Evolutionary conservation across 176 grass and related monocot genomes (phyloP), one percentile per base, ranked within the genome.

Genomic region (Carex myosuroides): DNA sequence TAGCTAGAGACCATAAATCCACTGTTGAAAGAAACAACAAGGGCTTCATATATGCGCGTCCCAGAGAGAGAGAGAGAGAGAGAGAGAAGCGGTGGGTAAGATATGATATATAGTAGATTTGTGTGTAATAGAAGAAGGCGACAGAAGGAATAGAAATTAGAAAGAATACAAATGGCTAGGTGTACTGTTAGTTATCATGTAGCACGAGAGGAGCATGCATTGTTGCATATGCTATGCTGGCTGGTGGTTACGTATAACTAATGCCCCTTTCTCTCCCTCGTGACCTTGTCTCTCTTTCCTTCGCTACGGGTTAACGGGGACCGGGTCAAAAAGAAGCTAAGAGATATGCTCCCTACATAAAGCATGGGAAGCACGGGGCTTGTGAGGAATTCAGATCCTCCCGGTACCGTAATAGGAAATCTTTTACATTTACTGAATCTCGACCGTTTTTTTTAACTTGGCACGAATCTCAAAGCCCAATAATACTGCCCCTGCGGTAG

Each of bases 131-230:
- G 69, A 80, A 63, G 63, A 63, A 82, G 68, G 58, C 14, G 87
- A 76, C 18, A 70, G 58, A 80, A 76, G 70, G 81, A 60, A 81
- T 81, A 91, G 50, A 75, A 75, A 60, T 76, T 81, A 91, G 50
- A 75, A 75, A 75, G 42, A 50, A 33, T 73, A 73, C 9, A 85
- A 89, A 85, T 41, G 6, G 50, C 12, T 48, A 73, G 10, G 13
- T 44, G 42, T 50, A 50, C 46, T 50, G 66, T 42, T 24, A 50
- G 10, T 9, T 73, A 52, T 44, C 8, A 73, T 21, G 32, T 86
- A 80, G 75, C 89, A 88, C 24, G 74, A 81, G 87, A 29, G 1
- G 44, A 24, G 46, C 12, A 75, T 75, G 70, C 70, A 63, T 24
- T 44, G 42, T 44, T 44, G 42, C 42, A 8, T 44, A 81, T 58